Base-by-base conservation (phyloP, 345 rosid genomes). In the Orychophragmus violaceus region DNA sequence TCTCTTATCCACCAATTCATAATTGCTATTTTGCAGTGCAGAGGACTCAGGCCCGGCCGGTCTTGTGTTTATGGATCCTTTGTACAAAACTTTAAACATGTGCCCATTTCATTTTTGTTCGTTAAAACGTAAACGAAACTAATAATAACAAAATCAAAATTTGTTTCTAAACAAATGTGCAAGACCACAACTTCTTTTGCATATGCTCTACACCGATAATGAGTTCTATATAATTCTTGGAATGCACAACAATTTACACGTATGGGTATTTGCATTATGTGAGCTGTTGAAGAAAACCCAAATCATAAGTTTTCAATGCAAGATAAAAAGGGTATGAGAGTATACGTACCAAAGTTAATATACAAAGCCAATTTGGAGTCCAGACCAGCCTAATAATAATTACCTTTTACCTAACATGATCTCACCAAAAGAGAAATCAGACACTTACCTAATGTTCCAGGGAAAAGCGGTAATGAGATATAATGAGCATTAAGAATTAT, bases 401-500 rank as follows among this genome's bases (percentile, higher is more conserved):
- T 39, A 60, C 67, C 60, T 51, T 39, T 21, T 69, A 69, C 74
- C 68, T 37, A 39, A 69, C 74, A 50, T 60, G 23, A 51, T 14
- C 14, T 60, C 53, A 60, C 44, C 3, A 30, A 60, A 28, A 57
- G 54, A 24, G 53, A 62, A 32, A 71, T 9, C 63, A 71, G 63
- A 71, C 63, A 71, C 39, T n/a, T 62, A 71, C 75, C 64, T 71
- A 54, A 46, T 71, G 75, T 54, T 62, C 18, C 67, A 69, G 67
- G 33, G 60, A 51, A 69, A 69, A 60, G 65, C 44, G 30, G 61
- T 42, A 29, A 37, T 51, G 60, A 28, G 51, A n/a, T 51, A 60
- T 60, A 60, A 60, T 69, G 61, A 45, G 14, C 4, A 28, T 17
- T 60, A 28, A 50, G 66, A 69, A 50, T 49, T 19, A 69, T 49